Conservation (phyloP, 2,329 filamentous ascomycete genomes). For the Xylariaceae sp. region DNA sequence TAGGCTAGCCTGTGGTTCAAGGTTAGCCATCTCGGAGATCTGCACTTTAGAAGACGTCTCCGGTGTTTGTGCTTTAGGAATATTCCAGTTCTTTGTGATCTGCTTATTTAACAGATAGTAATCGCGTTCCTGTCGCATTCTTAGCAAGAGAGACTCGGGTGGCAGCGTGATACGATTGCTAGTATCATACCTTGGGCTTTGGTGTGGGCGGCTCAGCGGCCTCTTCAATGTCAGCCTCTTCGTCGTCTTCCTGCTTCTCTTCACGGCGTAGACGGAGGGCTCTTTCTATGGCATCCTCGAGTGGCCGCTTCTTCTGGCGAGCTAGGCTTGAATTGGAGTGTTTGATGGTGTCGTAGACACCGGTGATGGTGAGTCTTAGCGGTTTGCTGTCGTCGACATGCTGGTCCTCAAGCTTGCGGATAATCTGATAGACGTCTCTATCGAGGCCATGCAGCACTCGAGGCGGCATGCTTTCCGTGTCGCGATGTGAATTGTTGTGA, state of each 20-base stretch:
- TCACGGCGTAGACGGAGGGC: constrained; percentile 70
- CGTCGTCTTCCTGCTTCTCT: constrained; percentile 48
- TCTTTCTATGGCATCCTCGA: constrained; percentile 82
- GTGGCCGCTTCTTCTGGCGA: constrained; percentile 69
- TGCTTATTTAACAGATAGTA: constrained; percentile 38
- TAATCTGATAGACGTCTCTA: constrained; percentile 70
- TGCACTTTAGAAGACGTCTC: constrained; percentile 17
- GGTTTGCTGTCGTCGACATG: constrained; percentile 52
- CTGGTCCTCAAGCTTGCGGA: constrained; percentile 70
- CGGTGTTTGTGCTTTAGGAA: constrained; percentile 23
- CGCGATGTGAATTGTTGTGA: background rate
- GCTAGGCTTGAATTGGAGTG: constrained; percentile 82
- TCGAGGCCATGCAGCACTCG: constrained; percentile 15
- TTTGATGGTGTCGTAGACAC: constrained; percentile 75
- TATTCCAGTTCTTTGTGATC: constrained; percentile 39
- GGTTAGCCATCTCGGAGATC: constrained; percentile 20
- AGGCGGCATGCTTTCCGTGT: constrained; percentile 6
- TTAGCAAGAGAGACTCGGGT: constrained; percentile 1
- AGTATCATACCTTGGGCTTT: constrained; percentile 25
- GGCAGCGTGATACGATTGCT: background rate
- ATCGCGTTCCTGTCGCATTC: constrained; percentile 25
- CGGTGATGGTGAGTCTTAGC: constrained; percentile 50
- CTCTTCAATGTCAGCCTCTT: constrained; percentile 30
- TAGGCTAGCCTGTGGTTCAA: constrained; percentile 22
- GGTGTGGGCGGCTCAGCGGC: constrained; percentile 22